A percentile compares a stretch with the other conserved stretches of the same genome.
Evolutionary conservation across 2,329 filamentous ascomycete species (phyloP).

Genomic region (Aphanoascus verrucosus): DNA sequence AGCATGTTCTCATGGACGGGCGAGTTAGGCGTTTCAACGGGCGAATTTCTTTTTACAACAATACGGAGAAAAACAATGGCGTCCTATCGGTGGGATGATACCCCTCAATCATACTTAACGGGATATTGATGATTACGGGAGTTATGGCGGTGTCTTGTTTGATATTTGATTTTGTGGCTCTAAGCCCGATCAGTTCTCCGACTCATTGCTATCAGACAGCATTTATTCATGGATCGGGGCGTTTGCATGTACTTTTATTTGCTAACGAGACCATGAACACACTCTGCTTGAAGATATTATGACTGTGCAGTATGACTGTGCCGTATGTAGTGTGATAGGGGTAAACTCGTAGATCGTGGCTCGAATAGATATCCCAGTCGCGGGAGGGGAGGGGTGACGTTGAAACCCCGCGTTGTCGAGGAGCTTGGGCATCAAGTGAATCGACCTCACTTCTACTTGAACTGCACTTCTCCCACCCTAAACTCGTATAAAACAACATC

Average conservation of each 20-base stretch:
- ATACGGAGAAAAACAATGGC: not conserved
- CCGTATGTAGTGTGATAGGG: too few relatives aligned
- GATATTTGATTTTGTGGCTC: not conserved
- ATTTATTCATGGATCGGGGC: not conserved
- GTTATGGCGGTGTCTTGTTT: not conserved
- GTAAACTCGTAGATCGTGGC: too few relatives aligned
- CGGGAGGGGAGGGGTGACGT: too few relatives aligned
- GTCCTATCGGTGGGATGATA: constrained; percentile 2
- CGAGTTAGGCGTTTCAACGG: not conserved
- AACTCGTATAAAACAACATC: not conserved
- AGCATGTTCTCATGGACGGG: too few relatives aligned
- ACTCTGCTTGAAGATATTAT: not conserved
- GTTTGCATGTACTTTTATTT: not conserved
- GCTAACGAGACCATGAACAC: not conserved
- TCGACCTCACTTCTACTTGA: too few relatives aligned
- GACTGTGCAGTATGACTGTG: not conserved
- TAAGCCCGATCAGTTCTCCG: not conserved
- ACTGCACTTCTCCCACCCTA: too few relatives aligned
- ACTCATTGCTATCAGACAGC: not conserved
- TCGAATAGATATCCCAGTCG: too few relatives aligned
- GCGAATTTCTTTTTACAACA: not conserved
- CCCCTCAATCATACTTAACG: not conserved
- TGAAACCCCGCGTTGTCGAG: too few relatives aligned
- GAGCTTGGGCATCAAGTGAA: too few relatives aligned
- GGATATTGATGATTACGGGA: not conserved